Conservation (phyloP, 495 filamentous ascomycete genomes). For the Hyaloscypha finlandica region DNA sequence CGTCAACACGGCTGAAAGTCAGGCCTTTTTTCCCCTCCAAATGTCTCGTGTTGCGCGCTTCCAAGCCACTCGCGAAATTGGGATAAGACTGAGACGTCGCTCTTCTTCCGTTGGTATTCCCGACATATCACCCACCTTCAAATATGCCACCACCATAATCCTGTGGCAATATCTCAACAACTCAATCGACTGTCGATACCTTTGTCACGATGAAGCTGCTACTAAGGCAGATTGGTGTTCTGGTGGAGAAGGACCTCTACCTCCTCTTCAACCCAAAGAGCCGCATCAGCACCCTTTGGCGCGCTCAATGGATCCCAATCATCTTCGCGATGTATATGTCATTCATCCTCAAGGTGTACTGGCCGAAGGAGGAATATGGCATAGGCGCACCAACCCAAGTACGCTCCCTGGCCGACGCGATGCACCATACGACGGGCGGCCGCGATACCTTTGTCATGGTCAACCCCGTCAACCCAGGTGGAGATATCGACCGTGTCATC, state of each 20-base stretch:
- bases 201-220: constrained; percentile 1
- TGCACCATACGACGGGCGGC: constrained; percentile 48
- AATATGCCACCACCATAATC: background rate
- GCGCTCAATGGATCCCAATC: constrained; percentile 57
- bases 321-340: constrained; percentile 55
- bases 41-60: background rate
- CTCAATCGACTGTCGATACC: background rate
- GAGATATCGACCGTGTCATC: constrained; percentile 73
- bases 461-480: constrained; percentile 65
- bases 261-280: constrained; percentile 11
- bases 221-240: background rate
- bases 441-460: constrained; percentile 71
- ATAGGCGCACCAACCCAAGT: constrained; percentile 58
- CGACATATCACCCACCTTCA: background rate
- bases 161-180: background rate
- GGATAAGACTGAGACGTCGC: background rate
- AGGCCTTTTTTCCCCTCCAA: background rate
- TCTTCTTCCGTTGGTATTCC: background rate
- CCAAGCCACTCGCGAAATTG: background rate
- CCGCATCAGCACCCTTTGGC: constrained; percentile 32
- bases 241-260: constrained; percentile 5
- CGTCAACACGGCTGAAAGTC: background rate
- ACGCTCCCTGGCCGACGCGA: constrained; percentile 57
- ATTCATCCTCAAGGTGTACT: constrained; percentile 52
- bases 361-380: constrained; percentile 57